Evolutionary conservation across 768 basidiomycete genomes (phyloP).

Genomic region (Mycena venus): DNA sequence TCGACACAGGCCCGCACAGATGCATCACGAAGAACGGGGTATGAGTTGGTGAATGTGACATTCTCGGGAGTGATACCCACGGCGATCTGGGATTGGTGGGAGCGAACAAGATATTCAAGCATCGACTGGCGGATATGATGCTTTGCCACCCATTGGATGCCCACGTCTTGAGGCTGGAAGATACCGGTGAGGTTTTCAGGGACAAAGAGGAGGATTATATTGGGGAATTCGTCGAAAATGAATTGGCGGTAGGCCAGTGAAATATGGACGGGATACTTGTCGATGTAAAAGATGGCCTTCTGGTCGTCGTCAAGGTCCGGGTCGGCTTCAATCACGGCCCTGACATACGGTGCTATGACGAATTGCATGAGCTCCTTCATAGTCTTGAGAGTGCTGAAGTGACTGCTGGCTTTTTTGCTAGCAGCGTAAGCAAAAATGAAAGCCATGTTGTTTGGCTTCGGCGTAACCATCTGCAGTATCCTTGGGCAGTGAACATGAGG

Average conservation of each 20-base stretch:
- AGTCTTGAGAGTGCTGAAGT: constrained; percentile 43
- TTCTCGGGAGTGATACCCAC: constrained; percentile 24
- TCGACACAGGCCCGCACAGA: constrained; percentile 11
- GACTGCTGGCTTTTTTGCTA: constrained; percentile 36
- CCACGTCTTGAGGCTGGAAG: no score
- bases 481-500: constrained; percentile 33
- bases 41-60: not conserved
- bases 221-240: constrained; percentile 18
- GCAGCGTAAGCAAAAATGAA: constrained; percentile 39
- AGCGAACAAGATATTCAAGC: constrained; percentile 19
- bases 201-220: constrained; percentile 33
- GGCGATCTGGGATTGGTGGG: constrained; percentile 14
- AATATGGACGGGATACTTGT: constrained; percentile 46
- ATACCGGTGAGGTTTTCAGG: constrained; percentile 37
- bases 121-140: constrained; percentile 32
- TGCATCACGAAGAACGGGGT: constrained; percentile 28
- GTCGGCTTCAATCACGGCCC: constrained; percentile 24
- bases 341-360: constrained; percentile 26
- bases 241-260: constrained; percentile 35
- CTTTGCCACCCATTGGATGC: constrained; percentile 37
- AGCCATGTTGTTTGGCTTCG: constrained; percentile 28
- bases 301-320: constrained; percentile 26
- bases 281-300: constrained; percentile 35
- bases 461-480: constrained; percentile 18
- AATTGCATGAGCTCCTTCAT: constrained; percentile 41